These are phyloP conservation scores for Penicillium sp. DNA, from an alignment of 2,329 filamentous ascomycete species.

Conservation along the genomic window DNA sequence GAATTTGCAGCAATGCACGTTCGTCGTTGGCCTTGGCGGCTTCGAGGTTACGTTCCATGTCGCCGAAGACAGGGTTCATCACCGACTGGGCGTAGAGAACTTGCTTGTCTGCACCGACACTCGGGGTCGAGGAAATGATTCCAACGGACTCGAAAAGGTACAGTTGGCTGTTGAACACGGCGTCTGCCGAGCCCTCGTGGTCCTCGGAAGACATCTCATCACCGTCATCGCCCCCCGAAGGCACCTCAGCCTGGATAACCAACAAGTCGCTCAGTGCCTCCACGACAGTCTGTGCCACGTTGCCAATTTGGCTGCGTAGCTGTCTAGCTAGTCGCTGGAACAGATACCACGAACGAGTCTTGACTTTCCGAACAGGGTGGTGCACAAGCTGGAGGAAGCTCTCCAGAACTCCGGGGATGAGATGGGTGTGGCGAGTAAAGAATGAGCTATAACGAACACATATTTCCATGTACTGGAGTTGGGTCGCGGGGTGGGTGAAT, in stretches of 20 bases:
- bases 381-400: constrained; percentile 90
- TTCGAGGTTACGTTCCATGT: constrained; percentile 76
- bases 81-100: constrained; percentile 82
- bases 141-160: constrained; percentile 95
- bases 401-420: constrained; percentile 83
- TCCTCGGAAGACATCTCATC: constrained; percentile 96
- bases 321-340: constrained; percentile 92
- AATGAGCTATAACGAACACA: constrained; percentile 91
- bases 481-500: constrained; percentile 84
- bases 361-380: constrained; percentile 80
- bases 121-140: constrained; percentile 77
- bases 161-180: constrained; percentile 84
- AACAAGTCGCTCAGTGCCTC: constrained; percentile 85
- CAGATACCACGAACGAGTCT: constrained; percentile 91
- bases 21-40: constrained; percentile 77
- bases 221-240: constrained; percentile 69
- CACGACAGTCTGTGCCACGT: constrained; percentile 87
- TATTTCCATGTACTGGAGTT: constrained; percentile 97
- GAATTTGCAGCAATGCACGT: constrained; percentile 80
- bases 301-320: constrained; percentile 76
- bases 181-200: constrained; percentile 83
- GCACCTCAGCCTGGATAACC: constrained; percentile 83
- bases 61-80: constrained; percentile 83
- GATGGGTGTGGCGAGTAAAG: constrained; percentile 78
- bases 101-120: constrained; percentile 79